Evolutionary conservation across 768 basidiomycete genomes (phyloP).

Genomic region (Lanmaoa pseudosensibilis): DNA sequence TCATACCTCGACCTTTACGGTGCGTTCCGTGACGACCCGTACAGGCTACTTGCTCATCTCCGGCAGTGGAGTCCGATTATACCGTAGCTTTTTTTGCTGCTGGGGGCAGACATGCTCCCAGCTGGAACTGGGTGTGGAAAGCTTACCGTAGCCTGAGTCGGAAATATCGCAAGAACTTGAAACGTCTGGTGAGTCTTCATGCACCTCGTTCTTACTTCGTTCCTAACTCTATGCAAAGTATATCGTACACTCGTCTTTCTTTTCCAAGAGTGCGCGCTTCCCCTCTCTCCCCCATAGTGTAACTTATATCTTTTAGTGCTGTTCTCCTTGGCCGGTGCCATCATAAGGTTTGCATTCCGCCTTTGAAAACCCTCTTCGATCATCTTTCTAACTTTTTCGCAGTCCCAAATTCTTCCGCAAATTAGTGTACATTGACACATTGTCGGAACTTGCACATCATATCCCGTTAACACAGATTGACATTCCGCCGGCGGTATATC

Average conservation of each 20-base stretch:
- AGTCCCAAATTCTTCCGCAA: constrained; percentile 92
- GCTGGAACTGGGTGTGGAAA: constrained; percentile 92
- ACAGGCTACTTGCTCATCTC: not conserved
- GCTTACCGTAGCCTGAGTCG: constrained; percentile 77
- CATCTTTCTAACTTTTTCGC: not conserved
- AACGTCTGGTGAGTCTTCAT: constrained; percentile 60
- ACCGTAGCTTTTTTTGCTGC: constrained; percentile 86
- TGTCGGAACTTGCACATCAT: constrained; percentile 73
- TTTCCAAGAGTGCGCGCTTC: constrained; percentile 70
- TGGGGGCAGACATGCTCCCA: constrained; percentile 69
- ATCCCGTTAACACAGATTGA: constrained; percentile 88
- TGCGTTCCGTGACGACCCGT: constrained; percentile 30
- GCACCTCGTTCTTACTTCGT: not conserved
- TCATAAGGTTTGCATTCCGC: constrained; percentile 63
- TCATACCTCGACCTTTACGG: constrained; percentile 81
- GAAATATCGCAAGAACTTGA: constrained; percentile 87
- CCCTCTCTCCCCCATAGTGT: not conserved
- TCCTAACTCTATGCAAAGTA: constrained; percentile 47
- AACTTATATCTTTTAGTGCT: constrained; percentile 55
- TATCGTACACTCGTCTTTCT: constrained; percentile 86
- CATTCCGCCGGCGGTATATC: constrained; percentile 78
- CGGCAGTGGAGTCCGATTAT: constrained; percentile 82
- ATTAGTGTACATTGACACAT: constrained; percentile 69
- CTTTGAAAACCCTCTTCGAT: not conserved
- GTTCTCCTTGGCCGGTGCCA: constrained; percentile 83